Conservation (phyloP, 495 filamentous ascomycete species). For the Neurospora sp. region DNA sequence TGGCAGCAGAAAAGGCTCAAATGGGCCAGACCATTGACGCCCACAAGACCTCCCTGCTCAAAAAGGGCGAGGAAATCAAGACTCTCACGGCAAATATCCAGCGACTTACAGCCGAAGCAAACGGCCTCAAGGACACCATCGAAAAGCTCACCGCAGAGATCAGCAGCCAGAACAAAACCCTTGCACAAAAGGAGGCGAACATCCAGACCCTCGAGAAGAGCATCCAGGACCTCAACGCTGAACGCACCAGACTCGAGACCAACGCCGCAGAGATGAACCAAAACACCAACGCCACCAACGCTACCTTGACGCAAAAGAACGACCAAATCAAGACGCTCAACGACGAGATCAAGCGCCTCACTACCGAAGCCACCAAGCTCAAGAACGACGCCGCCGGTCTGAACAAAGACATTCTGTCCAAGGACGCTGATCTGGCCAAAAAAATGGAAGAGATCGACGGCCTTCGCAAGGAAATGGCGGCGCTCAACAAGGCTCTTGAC, state of each 20-base stretch:
- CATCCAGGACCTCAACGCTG: conserved; percentile 61
- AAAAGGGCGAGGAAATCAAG: not conserved
- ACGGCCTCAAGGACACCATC: not conserved
- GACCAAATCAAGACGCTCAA: not conserved
- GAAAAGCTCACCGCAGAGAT: not conserved
- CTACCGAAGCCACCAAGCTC: not conserved
- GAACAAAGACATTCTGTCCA: not conserved
- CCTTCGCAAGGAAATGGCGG: not conserved
- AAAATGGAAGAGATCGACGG: not conserved
- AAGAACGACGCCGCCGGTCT: not conserved
- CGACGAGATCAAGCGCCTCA: not conserved
- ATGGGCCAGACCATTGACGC: not conserved
- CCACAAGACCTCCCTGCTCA: not conserved
- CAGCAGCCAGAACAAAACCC: not conserved
- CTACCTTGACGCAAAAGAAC: not conserved
- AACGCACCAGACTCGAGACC: conserved; percentile 25
- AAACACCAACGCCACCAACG: not conserved
- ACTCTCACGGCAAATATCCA: not conserved
- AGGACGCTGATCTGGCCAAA: not conserved
- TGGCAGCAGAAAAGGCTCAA: not conserved
- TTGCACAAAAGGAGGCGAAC: not conserved
- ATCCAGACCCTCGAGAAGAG: conserved; percentile 58
- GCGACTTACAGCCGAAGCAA: not conserved
- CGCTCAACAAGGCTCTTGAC: not conserved
- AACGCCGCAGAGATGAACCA: not conserved